Evolutionary conservation across 2,329 filamentous ascomycete genomes (phyloP), one percentile per base, ranked within the genome.

Genomic region (Fusarium clavum): DNA sequence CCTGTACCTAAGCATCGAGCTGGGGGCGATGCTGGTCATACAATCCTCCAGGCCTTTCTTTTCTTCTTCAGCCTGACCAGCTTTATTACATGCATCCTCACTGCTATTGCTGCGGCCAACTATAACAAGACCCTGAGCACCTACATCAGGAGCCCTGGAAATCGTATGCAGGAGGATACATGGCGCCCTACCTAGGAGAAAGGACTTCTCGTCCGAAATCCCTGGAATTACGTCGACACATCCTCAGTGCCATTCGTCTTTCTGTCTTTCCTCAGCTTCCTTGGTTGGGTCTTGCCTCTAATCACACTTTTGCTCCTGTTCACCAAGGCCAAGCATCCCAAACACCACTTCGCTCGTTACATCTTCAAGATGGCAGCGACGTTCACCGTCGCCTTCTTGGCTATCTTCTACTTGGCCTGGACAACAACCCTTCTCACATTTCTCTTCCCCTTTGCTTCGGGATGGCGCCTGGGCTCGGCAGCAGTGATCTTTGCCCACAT

Each of bases 361-460:
- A 52, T 78, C 59, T 73, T 77, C 24, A 72, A 67, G 5, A 64
- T 74, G 45, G 30, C 73, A n/a, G 55, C 69, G 24, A 63, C 73
- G 38, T 71, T 75, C 9, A 41, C 77, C 9, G 27, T 75, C n/a
- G 14, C 73, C 7, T 57, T 63, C 3, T 61, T 74, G 10, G 29
- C 59, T 20, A 13, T 41, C 47, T 61, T 71, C 57, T 51, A 53
- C 47, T 30, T 51, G n/a, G 27, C 53, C 30, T 73, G 64, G 61
- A 18, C 29, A 18, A 20, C n/a, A 34, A 14, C 30, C 14, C 4
- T 27, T n/a, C 3, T 11, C 18, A 47, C 51, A 14, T 73, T 73
- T 40, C 2, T 6, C 12, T 12, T 43, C 20, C 45, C 54, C 30
- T 55, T 20, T 29, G 8, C 20, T 16, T 9, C n/a, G 3, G 6